These are phyloP conservation scores for Cnidoscolus chayamansa DNA, from an alignment of 441 rosid genomes.

Conservation along the genomic window DNA sequence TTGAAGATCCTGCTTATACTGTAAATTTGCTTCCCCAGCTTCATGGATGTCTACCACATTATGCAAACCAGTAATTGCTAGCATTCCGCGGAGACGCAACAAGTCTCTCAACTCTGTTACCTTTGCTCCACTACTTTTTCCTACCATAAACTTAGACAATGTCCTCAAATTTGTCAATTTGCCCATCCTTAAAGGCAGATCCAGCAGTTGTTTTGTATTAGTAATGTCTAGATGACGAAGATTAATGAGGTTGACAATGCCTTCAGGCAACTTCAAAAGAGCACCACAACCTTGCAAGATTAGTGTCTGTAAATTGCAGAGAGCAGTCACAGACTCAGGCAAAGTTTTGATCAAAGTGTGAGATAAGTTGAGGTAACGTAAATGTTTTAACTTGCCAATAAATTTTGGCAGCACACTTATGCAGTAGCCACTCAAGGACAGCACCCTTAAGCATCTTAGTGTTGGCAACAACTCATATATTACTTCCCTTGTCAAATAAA, in stretches of 20 bases:
- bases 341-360: constrained; percentile 6
- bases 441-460: constrained; percentile 10
- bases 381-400: constrained; percentile 13
- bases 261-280: constrained; percentile 6
- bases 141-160: neutral
- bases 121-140: neutral
- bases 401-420: constrained; percentile 10
- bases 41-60: neutral
- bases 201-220: neutral
- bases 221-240: constrained; percentile 10
- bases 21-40: constrained; percentile 12
- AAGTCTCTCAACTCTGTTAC: neutral
- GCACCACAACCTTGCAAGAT: neutral
- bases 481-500: neutral
- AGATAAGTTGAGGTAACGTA: constrained; percentile 8
- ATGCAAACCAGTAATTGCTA: constrained; percentile 5
- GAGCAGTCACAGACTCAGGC: constrained; percentile 7
- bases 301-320: constrained; percentile 4
- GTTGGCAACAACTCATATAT: neutral
- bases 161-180: constrained; percentile 8
- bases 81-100: neutral
- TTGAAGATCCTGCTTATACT: constrained; percentile 1
- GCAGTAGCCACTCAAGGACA: constrained; percentile 17
- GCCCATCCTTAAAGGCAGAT: neutral
- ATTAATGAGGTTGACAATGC: neutral